Evolutionary conservation across 2,329 filamentous ascomycete species (phyloP), one percentile per base, ranked within the genome.

Genomic region (Malbranchea cinnamomea): DNA sequence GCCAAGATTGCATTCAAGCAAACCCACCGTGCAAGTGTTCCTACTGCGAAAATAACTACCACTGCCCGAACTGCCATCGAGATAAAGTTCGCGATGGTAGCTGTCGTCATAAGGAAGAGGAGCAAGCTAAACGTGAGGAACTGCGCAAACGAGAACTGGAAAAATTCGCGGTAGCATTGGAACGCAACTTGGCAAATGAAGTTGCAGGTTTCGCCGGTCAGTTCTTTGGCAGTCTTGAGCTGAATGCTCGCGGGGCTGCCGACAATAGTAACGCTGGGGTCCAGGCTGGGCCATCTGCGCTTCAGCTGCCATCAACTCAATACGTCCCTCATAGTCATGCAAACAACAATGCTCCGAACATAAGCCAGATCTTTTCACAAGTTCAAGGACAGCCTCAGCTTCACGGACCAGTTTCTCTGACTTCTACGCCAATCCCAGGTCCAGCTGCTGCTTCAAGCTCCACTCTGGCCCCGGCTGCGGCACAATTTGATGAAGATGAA

Each of bases 21-120:
- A 43, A 57, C 22, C 54, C 56, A n/a, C 52, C 54, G 6, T 61
- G 58, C 43, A 53, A 49, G 19, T 61, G 57, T 40, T 50, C 54
- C 15, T 59, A 56, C 40, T 61, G 58, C 37, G 46, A 54, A 28
- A 43, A 47, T 16, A 55, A 60, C 37, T 61, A 60, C 33, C 39
- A 52, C 20, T 61, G 58, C 34, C 58, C 56, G 4, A 60, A 60
- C 38, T 61, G 58, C 39, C 42, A 50, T 30, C 49, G 48, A 31
- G 33, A 50, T n/a, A 48, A 48, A 28, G 51, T 54, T 30, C 48
- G 44, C 23, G 56, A 57, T 26, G 53, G 53, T 2, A 49, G 46
- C 5, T 59, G 56, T 34, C 54, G 53, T 14, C 52, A 52, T 9
- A 36, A 45, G 15, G 49, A 48, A 23, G 56, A 58, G 30, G 56